Evolutionary conservation across 495 filamentous ascomycete species (phyloP).

Genomic region (Usnea hakonensis): DNA sequence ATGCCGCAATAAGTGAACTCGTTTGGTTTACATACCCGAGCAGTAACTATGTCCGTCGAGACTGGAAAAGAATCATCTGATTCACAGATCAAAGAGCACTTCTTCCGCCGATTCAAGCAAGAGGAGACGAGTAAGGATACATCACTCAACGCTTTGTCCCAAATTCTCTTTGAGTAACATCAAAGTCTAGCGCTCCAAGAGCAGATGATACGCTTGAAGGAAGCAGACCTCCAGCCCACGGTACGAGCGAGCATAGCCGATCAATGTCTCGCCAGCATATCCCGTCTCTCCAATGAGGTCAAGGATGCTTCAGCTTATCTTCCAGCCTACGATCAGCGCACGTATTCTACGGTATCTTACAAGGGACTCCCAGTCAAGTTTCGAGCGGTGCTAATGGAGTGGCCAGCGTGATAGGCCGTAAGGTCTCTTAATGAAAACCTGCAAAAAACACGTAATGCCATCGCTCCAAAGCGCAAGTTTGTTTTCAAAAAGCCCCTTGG

Average conservation of each 20-base stretch:
- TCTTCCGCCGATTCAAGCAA: constrained; percentile 72
- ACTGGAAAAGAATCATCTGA: constrained; percentile 24
- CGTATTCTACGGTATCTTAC: constrained; percentile 56
- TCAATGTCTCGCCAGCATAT: constrained; percentile 57
- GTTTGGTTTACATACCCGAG: not conserved
- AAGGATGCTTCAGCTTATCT: constrained; percentile 61
- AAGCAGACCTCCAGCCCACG: constrained; percentile 44
- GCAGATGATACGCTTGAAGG: constrained; percentile 49
- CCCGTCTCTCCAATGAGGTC: constrained; percentile 58
- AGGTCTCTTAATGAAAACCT: constrained; percentile 61
- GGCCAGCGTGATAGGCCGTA: constrained; percentile 45
- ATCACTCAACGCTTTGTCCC: constrained; percentile 23
- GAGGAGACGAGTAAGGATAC: constrained; percentile 55
- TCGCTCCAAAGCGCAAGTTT: constrained; percentile 62
- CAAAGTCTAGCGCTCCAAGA: constrained; percentile 47
- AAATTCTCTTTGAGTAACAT: not conserved
- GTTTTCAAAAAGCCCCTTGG: constrained; percentile 51
- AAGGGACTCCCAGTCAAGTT: not conserved
- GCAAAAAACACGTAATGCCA: constrained; percentile 45
- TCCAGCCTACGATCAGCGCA: constrained; percentile 69
- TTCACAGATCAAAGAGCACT: constrained; percentile 56
- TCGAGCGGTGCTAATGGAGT: constrained; percentile 8
- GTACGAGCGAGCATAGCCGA: constrained; percentile 60
- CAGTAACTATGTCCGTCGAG: not conserved
- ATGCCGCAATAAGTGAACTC: not conserved